Percentiles rank a stretch among this genome's conserved stretches.
phyloP scores from a whole-genome alignment of 768 basidiomycete genomes.

The Hysterangium stoloniferum region DNA sequence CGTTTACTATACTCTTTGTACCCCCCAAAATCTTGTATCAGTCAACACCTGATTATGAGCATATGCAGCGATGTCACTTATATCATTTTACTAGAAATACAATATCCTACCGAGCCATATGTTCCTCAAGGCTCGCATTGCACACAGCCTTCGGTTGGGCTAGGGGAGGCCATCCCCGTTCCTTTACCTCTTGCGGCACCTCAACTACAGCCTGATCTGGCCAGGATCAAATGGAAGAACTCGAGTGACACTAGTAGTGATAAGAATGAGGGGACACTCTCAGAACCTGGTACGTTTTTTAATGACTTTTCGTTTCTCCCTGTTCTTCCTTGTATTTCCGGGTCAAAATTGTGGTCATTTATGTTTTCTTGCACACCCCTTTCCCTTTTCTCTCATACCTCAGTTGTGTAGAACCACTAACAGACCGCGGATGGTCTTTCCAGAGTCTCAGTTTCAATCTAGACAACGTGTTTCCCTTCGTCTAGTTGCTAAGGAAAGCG shows the following conservation, averaged over 20 bases:
- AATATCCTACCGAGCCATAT: constrained; percentile 5
- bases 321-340: background rate
- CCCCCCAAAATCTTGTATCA: background rate
- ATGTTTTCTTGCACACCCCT: background rate
- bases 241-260: background rate
- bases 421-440: background rate
- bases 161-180: background rate
- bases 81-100: background rate
- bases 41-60: background rate
- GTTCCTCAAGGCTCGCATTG: constrained; percentile 1
- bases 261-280: background rate
- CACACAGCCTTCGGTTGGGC: constrained; percentile 2
- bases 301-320: background rate
- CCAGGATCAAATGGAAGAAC: background rate
- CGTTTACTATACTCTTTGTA: background rate
- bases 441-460: constrained; percentile 32
- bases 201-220: background rate
- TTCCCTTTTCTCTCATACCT: background rate
- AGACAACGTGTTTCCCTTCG: constrained; percentile 52
- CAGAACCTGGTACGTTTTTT: background rate
- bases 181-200: constrained; percentile 1
- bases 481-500: constrained; percentile 42
- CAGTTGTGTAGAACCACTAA: background rate
- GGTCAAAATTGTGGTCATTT: background rate
- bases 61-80: background rate